Evolutionary conservation across 352 stramenopile genomes (phyloP), one percentile per base, ranked within the genome.

Genomic region (Globisporangium cederbergense): DNA sequence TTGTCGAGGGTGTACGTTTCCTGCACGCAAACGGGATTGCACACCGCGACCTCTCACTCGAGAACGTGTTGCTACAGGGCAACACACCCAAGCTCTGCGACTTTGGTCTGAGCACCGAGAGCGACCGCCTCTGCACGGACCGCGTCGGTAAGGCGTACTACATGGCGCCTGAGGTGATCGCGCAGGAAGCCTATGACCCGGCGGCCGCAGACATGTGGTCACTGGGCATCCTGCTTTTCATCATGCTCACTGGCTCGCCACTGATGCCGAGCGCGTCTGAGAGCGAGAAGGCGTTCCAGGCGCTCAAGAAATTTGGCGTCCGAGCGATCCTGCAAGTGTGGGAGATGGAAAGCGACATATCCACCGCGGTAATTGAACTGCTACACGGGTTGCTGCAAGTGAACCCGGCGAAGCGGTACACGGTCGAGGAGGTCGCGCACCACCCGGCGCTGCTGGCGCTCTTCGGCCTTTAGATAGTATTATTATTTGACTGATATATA

Each of bases 41-140:
- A 30, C 96, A 98, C 75, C 89, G 96, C 60, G 97, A 99, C 70
- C 86, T 75, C 53, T 30, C 77, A 40, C 77, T 81, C 60, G 30
- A 60, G 36, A 49, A 83, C 49, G 69, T 63, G 30, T 74, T 88
- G 46, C 76, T 76, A 0, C 78, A 88, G 52, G 72, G 74, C 42
- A 76, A 88, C 61, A 58, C 64, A 14, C 77, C 55, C 65, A 86
- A 86, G 60, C 58, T 90, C 22, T 76, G 67, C 42, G 78, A 89
- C 62, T 90, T 90, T 66, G 81, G 78, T 2, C 66, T 90, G 18
- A 71, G 64, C 22, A 78, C 70, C 7, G 43, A 49, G 16, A 49
- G 14, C 9, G 7, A 49, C 43, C 18, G n/a, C 16, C 16, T 49
- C 18, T 53, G 47, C 22, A 53, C 6, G 9, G 47, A 53, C 10